A percentile compares a stretch with the other conserved stretches of the same genome.
These are phyloP conservation scores for Chloranthus sessilifolius DNA, from an alignment of 164 flowering plant species.

Conservation along the genomic window DNA sequence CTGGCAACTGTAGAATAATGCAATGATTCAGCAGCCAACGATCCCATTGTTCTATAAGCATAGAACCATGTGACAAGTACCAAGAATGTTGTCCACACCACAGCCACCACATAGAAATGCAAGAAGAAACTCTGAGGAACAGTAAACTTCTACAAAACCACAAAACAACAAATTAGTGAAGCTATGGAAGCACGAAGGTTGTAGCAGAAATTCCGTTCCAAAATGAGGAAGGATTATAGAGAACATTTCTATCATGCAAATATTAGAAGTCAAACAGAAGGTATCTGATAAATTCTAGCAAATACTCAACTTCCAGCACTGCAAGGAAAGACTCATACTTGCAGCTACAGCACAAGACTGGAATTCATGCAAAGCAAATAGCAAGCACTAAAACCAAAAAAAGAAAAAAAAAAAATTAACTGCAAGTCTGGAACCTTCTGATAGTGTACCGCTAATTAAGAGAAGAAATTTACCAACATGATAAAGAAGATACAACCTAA, in stretches of 20 bases:
- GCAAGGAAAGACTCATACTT: background rate
- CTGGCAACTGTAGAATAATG: constrained; percentile 43
- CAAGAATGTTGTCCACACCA: constrained; percentile 70
- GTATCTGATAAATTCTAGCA: background rate
- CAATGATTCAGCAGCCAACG: constrained; percentile 34
- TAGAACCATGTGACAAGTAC: constrained; percentile 59
- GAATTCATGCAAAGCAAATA: no score
- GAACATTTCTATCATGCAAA: no score
- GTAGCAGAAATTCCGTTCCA: background rate
- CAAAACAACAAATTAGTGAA: constrained; percentile 10
- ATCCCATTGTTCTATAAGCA: constrained; percentile 38
- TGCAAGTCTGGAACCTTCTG: no score
- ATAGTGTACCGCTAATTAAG: no score
- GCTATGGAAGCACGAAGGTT: background rate
- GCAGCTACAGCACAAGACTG: no score
- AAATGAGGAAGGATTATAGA: background rate
- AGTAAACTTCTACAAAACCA: constrained; percentile 53
- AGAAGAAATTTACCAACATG: no score
- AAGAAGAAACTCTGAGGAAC: constrained; percentile 82
- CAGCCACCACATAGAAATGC: constrained; percentile 73
- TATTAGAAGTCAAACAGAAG: background rate
- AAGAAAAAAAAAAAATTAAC: no score
- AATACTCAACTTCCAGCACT: background rate
- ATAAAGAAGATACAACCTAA: no score
- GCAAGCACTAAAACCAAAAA: no score